These are phyloP conservation scores for Salix arbutifolia DNA, from an alignment of 345 rosid species.

Conservation along the genomic window DNA sequence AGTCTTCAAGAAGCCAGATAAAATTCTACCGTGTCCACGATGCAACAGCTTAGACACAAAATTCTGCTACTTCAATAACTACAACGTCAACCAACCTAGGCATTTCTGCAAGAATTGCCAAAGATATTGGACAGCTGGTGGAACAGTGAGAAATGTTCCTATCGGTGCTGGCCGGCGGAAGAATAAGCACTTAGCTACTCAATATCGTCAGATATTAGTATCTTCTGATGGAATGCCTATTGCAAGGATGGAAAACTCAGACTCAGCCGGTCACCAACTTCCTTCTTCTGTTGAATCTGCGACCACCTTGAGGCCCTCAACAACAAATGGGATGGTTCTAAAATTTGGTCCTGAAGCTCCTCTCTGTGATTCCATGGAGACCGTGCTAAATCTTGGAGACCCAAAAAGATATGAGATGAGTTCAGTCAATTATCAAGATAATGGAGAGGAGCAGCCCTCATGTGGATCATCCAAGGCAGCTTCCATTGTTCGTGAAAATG, in stretches of 20 bases:
- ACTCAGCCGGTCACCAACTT: conserved; percentile 34
- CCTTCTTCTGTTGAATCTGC: conserved; percentile 29
- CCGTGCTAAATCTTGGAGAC: conserved; percentile 40
- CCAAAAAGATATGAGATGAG: conserved; percentile 34
- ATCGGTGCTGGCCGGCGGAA: conserved; percentile 95
- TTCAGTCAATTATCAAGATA: conserved; percentile 27
- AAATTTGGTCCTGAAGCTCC: conserved; percentile 62
- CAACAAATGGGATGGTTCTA: conserved; percentile 47
- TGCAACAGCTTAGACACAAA: conserved; percentile 94
- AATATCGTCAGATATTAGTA: conserved; percentile 59
- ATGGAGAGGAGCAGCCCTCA: conserved; percentile 32
- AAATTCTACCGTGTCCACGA: conserved; percentile 84
- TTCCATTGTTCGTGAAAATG: conserved; percentile 26
- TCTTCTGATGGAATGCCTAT: conserved; percentile 49
- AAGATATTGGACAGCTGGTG: conserved; percentile 98
- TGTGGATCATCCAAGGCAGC: conserved; percentile 35
- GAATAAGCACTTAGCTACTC: conserved; percentile 75
- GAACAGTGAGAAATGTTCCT: conserved; percentile 92
- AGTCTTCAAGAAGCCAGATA: conserved; percentile 73
- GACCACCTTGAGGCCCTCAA: conserved; percentile 30
- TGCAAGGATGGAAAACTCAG: conserved; percentile 39
- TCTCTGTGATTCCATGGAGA: conserved; percentile 51
- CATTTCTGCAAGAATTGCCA: conserved; percentile 94
- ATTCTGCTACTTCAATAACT: conserved; percentile 93
- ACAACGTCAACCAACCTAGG: conserved; percentile 88